Percentiles rank a stretch among this genome's conserved stretches.
These are phyloP conservation scores for Floccularia luteovirens DNA, from an alignment of 768 basidiomycete species.

Conservation along the genomic window DNA sequence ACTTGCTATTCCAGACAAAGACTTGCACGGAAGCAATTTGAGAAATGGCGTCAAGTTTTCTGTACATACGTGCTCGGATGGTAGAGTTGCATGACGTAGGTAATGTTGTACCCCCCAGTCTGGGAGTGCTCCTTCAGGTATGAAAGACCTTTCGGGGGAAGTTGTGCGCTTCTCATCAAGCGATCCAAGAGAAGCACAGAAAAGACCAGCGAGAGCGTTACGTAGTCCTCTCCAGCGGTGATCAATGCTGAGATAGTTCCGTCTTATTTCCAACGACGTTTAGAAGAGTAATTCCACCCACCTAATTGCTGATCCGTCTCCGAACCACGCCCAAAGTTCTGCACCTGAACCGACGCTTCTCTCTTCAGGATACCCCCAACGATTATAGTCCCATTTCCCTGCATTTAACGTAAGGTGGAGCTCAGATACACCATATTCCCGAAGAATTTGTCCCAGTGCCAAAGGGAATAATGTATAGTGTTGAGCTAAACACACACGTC, in stretches of 20 bases:
- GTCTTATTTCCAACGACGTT: neutral
- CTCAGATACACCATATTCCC: constrained; percentile 80
- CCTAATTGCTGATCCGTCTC: constrained; percentile 47
- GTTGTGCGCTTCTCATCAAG: constrained; percentile 73
- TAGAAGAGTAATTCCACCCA: constrained; percentile 16
- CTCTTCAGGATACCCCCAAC: constrained; percentile 79
- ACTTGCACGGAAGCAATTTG: constrained; percentile 90
- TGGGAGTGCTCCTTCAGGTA: constrained; percentile 51
- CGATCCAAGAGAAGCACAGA: constrained; percentile 86
- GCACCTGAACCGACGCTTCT: constrained; percentile 77
- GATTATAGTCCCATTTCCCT: constrained; percentile 84
- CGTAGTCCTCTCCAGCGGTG: constrained; percentile 79
- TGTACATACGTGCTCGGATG: constrained; percentile 89
- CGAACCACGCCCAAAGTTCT: constrained; percentile 91
- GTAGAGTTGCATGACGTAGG: constrained; percentile 70
- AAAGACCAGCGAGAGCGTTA: constrained; percentile 86
- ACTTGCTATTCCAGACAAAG: constrained; percentile 73
- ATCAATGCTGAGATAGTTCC: constrained; percentile 45
- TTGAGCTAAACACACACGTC: constrained; percentile 52
- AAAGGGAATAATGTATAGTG: constrained; percentile 88
- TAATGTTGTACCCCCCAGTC: constrained; percentile 38
- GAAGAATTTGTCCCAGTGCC: constrained; percentile 78
- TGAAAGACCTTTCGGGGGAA: constrained; percentile 52
- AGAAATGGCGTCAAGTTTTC: constrained; percentile 96
- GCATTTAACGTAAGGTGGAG: constrained; percentile 87